Evolutionary conservation across 495 filamentous ascomycete species (phyloP).

Genomic region (Trichoderma erinaceum): DNA sequence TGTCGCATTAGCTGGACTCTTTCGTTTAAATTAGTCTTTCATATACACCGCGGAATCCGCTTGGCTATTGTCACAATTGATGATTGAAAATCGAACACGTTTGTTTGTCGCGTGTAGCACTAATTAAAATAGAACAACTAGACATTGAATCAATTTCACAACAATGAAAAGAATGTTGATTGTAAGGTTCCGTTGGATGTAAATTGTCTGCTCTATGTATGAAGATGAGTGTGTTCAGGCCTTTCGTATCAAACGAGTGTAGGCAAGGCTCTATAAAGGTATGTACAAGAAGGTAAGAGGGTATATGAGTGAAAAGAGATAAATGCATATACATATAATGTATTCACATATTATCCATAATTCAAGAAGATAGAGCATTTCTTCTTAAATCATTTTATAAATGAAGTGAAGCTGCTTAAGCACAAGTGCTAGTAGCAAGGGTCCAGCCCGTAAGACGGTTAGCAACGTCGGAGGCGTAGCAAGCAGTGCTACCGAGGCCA

Average conservation of each 20-base stretch:
- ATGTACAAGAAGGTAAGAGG: not conserved
- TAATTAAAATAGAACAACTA: too few species aligned
- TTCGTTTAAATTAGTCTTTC: too few species aligned
- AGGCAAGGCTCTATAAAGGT: not conserved
- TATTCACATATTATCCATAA: not conserved
- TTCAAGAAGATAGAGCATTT: not conserved
- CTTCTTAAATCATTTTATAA: not conserved
- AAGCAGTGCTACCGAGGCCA: conserved; percentile 44
- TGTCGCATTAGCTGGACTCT: too few species aligned
- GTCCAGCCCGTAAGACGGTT: conserved; percentile 45
- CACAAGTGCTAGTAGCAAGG: conserved; percentile 4
- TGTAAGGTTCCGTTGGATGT: not conserved
- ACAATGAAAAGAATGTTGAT: too few species aligned
- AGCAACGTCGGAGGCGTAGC: conserved; percentile 52
- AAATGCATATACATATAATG: not conserved
- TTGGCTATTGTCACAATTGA: too few species aligned
- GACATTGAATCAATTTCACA: too few species aligned
- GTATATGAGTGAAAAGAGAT: not conserved
- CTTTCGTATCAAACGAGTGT: conserved; percentile 5
- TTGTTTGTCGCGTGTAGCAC: too few species aligned
- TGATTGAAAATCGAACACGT: too few species aligned
- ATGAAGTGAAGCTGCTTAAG: not conserved
- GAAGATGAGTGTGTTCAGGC: not conserved
- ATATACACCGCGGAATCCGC: too few species aligned
- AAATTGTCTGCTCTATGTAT: not conserved